Evolutionary conservation across 2,329 filamentous ascomycete species (phyloP).

Genomic region (Epichloe bromicola): DNA sequence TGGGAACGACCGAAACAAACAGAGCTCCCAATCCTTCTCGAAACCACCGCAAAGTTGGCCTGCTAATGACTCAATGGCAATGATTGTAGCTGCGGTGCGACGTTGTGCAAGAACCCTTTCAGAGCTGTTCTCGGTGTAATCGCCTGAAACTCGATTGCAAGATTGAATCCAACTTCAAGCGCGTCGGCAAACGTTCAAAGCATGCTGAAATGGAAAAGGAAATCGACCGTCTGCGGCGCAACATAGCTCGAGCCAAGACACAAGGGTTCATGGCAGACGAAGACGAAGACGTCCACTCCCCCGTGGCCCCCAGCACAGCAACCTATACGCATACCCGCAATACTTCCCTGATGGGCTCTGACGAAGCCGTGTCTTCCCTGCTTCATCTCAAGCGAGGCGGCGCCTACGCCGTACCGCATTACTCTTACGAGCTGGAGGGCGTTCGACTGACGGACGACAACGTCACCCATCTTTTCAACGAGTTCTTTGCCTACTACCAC

Average conservation of each 20-base stretch:
- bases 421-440: slow-evolving; percentile 49
- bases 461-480: slow-evolving; percentile 52
- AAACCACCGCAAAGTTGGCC: neutral
- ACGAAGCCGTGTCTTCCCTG: slow-evolving; percentile 54
- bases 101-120: slow-evolving; percentile 69
- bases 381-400: slow-evolving; percentile 54
- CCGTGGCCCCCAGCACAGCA: slow-evolving; percentile 36
- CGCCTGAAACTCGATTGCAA: slow-evolving; percentile 73
- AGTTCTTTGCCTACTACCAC: slow-evolving; percentile 67
- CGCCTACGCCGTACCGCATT: slow-evolving; percentile 45
- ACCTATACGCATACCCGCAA: slow-evolving; percentile 47
- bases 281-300: slow-evolving; percentile 47
- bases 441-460: slow-evolving; percentile 51
- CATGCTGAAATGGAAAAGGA: slow-evolving; percentile 81
- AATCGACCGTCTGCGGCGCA: slow-evolving; percentile 54
- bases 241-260: slow-evolving; percentile 44
- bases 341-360: slow-evolving; percentile 52
- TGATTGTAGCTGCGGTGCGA: slow-evolving; percentile 61
- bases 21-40: neutral
- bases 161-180: slow-evolving; percentile 80
- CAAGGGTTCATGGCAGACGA: slow-evolving; percentile 45
- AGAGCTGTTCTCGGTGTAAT: slow-evolving; percentile 62
- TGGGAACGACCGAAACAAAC: neutral
- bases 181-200: slow-evolving; percentile 67
- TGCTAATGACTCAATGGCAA: neutral